Percentiles rank a stretch among this genome's conserved stretches.
These are phyloP conservation scores for Beta corolliflora DNA, from an alignment of 179 eudicot genomes.

Conservation along the genomic window DNA sequence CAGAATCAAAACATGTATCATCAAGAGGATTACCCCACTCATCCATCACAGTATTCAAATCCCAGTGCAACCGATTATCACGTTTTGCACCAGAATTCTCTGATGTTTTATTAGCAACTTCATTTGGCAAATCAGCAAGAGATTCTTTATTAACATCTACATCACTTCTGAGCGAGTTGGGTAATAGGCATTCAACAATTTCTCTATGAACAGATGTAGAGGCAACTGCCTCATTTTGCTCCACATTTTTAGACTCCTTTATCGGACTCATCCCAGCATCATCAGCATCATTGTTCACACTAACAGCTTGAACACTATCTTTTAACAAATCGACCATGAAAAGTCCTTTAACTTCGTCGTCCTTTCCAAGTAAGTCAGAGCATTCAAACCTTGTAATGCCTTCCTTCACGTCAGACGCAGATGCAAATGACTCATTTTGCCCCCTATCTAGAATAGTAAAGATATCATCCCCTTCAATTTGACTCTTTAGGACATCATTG, in stretches of 20 bases:
- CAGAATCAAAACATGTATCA: slow-evolving; percentile 25
- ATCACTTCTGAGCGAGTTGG: not conserved
- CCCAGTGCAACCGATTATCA: slow-evolving; percentile 65
- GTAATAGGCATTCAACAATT: not conserved
- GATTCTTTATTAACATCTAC: not conserved
- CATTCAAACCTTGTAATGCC: not conserved
- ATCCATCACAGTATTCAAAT: slow-evolving; percentile 61
- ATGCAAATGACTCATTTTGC: slow-evolving; percentile 9
- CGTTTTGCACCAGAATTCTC: slow-evolving; percentile 28
- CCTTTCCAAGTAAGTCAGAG: not conserved
- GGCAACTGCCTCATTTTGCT: slow-evolving; percentile 20
- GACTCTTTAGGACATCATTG: slow-evolving; percentile 30
- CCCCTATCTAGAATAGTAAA: not conserved
- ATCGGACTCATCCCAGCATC: slow-evolving; percentile 17
- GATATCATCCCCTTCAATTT: slow-evolving; percentile 12
- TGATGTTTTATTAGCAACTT: not conserved
- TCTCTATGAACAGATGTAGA: not conserved
- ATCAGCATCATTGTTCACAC: slow-evolving; percentile 10
- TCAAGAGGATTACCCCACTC: slow-evolving; percentile 65
- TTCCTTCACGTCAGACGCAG: not conserved
- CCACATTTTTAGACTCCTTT: slow-evolving; percentile 6
- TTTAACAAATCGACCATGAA: not conserved
- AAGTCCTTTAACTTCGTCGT: not conserved
- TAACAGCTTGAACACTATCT: slow-evolving; percentile 12
- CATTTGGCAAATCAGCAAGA: slow-evolving; percentile 15